Base-by-base conservation (phyloP, 202 grass and related monocot species). In the Zoysia matrella region DNA sequence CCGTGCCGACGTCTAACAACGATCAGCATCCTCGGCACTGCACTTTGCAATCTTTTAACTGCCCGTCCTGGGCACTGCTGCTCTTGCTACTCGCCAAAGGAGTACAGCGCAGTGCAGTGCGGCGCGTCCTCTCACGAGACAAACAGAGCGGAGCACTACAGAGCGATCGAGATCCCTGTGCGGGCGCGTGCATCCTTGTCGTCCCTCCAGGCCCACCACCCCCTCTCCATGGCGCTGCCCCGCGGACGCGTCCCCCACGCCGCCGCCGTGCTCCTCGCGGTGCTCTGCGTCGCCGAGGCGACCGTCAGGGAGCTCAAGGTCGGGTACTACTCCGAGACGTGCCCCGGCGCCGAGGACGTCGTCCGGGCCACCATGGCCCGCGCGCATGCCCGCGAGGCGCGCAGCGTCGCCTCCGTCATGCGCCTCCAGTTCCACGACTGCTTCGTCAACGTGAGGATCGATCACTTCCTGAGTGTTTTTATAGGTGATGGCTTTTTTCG, bases 371-470 rank as follows among this genome's bases (percentile, higher is more conserved):
- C 65, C 84, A 90, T 98, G 16, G 65, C 65, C 39, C 86, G 61
- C 44, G 92, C 92, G 60, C 87, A 71, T 45, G 60, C 69, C 0
- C 86, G 87, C 16, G 92, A 98, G 85, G 61, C 90, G 14, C 88
- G 92, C 79, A 98, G 91, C 78, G 82, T 80, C 50, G 96, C 96
- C 47, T 95, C 95, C 74, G 90, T 99, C 89, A 93, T 99, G 87
- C 76, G 93, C 72, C 92, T 95, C 68, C 92, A 92, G 53, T 95
- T 95, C 82, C 92, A 95, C 41, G 92, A 95, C 73, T 92, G 92
- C 85, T 92, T 95, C 65, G 89, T 95, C 60, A 90, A 95, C 64
- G 71, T 82, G 30, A 36, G 30, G 30, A 36, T 36, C 30, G 30
- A 36, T 36, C 30, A 36, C 30, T 36, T 36, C 30, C 30, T 36